Evolutionary conservation across 768 basidiomycete genomes (phyloP), one percentile per base, ranked within the genome.

Genomic region (Lactarius vividus): DNA sequence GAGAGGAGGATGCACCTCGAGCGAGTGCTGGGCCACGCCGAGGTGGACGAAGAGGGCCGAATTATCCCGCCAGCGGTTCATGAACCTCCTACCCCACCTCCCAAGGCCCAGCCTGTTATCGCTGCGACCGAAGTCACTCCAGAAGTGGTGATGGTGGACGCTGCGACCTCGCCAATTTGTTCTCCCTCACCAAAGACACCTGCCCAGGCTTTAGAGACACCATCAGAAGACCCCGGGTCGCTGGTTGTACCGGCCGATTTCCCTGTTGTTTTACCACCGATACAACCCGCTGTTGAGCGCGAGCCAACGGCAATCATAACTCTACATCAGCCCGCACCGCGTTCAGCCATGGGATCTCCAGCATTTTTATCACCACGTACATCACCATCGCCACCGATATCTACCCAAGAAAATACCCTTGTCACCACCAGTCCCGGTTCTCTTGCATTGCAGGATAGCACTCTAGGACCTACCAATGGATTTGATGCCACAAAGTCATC

Each of bases 1-100:
- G 79, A 78, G 62, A 80, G 79, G 69, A 76, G 88, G 42, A 49
- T 89, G 56, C 73, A 76, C 29, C 62, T 84, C 56, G 82, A 83
- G 68, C 74, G 74, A 61, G 44, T 73, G 33, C 59, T 81, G 31
- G 68, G 64, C 56, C 66, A 18, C 39, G 56, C 44, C 15, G 62
- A 40, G 54, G 64, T 69, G 6, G 65, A 54, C 4, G 61, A 70
- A 2, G 61, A 64, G 1, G 67, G 67, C 4, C 20, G 31, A 8
- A 23, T 66, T 37, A 31, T 66, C 9, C 60, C 56, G 23, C 52
- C 65, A 6, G 59, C 62, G 7, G 61, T 56, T 10, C 56, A 46
- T 6, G n/a, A 49, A 3, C 63, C 63, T 6, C 59, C 56, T 15
- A 37, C 56, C 2, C 57, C 65, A n/a, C 20, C 64, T 13, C 23